Evolutionary conservation across 2,329 filamentous ascomycete species (phyloP), one percentile per base, ranked within the genome.

Genomic region (Ceratocystis cubensis): DNA sequence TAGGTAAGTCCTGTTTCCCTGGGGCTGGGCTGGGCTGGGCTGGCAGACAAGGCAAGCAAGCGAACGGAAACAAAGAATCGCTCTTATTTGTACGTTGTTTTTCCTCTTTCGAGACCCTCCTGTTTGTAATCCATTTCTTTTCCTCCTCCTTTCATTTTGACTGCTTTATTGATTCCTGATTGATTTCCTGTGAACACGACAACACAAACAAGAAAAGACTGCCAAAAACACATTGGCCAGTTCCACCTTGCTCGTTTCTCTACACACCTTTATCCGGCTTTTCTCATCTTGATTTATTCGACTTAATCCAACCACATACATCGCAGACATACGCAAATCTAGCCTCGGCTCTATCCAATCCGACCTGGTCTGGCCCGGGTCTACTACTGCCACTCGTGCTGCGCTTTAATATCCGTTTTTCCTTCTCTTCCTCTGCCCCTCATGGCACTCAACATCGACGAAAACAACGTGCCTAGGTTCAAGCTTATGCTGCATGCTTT

Each of bases 401-500:
- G 46, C 17, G 46, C 17, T 20, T 20, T 20, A 7, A 17, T 20
- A 17, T 48, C 5, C n/a, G 45, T 22, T 8, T 7, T 46, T 48
- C n/a, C 22, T 28, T 20, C 37, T 8, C 8, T 22, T 22, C 0
- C n/a, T 10, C 22, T 22, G 41, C 13, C 41, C 61, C 22, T 45
- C 61, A 63, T 63, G 61, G 45, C 41, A 63, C 25, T 45, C 45
- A 59, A 59, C 53, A 61, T 65, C 17, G 65, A 62, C 65, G 65
- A 66, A 45, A 63, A 63, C 22, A 62, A 62, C 45, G 66, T 85
- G 53, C 82, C 83, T 65, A 75, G 75, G 69, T 74, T 80, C 74
- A 87, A 87, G 75, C 74, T 86, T 67, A 79, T 77, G 65, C 73
- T 85, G 53, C 85, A 87, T 74, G 74, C 77, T 64, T 73, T 76